These are phyloP conservation scores for Stephania japonica DNA, from an alignment of 164 flowering plant species.

Conservation along the genomic window DNA sequence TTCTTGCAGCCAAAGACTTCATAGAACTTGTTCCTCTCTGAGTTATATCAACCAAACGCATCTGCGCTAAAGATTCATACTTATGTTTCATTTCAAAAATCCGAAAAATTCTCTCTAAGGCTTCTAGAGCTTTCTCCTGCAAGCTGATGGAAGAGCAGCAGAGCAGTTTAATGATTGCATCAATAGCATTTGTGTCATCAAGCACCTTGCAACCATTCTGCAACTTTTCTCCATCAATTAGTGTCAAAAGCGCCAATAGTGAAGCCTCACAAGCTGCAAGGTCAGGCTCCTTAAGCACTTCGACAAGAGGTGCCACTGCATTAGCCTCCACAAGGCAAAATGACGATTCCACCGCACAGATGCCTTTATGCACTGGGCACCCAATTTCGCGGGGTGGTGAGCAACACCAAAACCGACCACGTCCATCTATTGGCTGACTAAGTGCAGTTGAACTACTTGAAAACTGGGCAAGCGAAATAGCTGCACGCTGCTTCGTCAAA, in stretches of 20 bases:
- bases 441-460: conserved; percentile 40
- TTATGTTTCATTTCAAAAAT: conserved; percentile 45
- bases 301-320: conserved; percentile 48
- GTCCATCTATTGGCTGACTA: conserved; percentile 30
- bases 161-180: conserved; percentile 39
- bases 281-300: conserved; percentile 45
- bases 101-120: conserved; percentile 52
- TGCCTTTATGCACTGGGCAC: conserved; percentile 53
- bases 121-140: conserved; percentile 49
- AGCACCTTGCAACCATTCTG: conserved; percentile 59
- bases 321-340: conserved; percentile 66
- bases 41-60: conserved; percentile 55
- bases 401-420: conserved; percentile 44
- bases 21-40: conserved; percentile 42
- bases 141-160: conserved; percentile 32
- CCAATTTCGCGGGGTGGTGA: conserved; percentile 35
- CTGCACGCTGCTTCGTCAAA: conserved; percentile 41
- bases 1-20: conserved; percentile 50
- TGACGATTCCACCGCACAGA: conserved; percentile 46
- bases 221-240: conserved; percentile 45
- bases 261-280: conserved; percentile 42
- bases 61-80: conserved; percentile 45
- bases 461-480: conserved; percentile 48
- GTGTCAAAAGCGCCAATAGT: conserved; percentile 45
- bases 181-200: conserved; percentile 43